Conservation (phyloP, 176 grass and related monocot species). For the Raddia guianensis region DNA sequence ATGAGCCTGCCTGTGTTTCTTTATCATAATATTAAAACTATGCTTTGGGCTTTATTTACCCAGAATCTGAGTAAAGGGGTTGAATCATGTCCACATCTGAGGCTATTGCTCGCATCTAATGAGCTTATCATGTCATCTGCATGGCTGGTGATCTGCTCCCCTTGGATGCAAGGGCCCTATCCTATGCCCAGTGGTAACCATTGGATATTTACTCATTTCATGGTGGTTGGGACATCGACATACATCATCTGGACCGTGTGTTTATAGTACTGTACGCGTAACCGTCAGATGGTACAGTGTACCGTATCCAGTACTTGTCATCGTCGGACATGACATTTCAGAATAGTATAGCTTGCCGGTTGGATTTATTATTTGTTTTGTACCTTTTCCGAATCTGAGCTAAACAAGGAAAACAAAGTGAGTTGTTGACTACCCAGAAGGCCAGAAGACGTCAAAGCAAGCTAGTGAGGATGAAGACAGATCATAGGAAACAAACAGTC, state of each 20-base stretch:
- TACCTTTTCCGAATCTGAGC: background rate
- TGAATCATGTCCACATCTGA: conserved; percentile 20
- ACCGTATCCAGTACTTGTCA: conserved; percentile 30
- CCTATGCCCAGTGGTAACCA: conserved; percentile 9
- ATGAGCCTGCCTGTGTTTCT: conserved; percentile 7
- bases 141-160: conserved; percentile 17
- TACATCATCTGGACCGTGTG: conserved; percentile 16
- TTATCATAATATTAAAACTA: background rate
- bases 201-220: background rate
- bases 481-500: background rate
- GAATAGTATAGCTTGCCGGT: conserved; percentile 1
- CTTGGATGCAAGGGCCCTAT: conserved; percentile 7
- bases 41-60: background rate
- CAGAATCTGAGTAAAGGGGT: background rate
- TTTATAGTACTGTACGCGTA: conserved; percentile 1
- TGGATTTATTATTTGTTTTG: background rate
- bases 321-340: background rate
- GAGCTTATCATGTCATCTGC: background rate
- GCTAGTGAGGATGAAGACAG: conserved; percentile 3
- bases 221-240: conserved; percentile 36
- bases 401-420: background rate
- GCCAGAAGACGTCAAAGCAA: background rate
- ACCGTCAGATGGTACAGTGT: conserved; percentile 25
- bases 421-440: background rate
- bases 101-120: conserved; percentile 6